Conservation (phyloP, 2,329 filamentous ascomycete genomes). For the Pseudocercospora cruenta region DNA sequence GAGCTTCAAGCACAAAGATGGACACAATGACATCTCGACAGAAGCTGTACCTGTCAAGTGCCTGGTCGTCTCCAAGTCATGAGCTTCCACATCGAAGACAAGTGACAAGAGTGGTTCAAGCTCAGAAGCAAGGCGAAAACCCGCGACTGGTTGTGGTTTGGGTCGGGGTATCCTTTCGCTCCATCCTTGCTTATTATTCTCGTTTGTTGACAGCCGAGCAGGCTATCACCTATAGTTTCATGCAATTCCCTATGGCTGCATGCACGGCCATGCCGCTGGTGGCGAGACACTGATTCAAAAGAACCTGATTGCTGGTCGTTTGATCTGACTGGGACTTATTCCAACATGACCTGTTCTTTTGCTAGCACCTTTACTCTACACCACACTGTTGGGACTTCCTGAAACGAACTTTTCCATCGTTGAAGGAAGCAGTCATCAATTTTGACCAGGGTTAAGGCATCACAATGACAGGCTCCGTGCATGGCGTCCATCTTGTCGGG, state of each 20-base stretch:
- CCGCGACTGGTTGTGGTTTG: not conserved
- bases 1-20: too few relatives aligned
- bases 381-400: not conserved
- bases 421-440: not conserved
- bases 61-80: not conserved
- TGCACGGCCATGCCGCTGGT: slow-evolving; percentile 3
- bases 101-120: not conserved
- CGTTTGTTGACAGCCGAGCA: not conserved
- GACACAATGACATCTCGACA: too few relatives aligned
- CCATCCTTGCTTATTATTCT: slow-evolving; percentile 3
- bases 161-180: not conserved
- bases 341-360: not conserved
- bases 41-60: not conserved
- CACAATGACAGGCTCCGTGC: slow-evolving; percentile 23
- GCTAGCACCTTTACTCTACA: not conserved
- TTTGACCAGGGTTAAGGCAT: not conserved
- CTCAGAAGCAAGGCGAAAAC: not conserved
- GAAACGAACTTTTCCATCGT: not conserved
- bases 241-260: not conserved
- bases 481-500: slow-evolving; percentile 42
- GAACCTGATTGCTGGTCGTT: not conserved
- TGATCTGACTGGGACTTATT: not conserved
- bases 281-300: slow-evolving; percentile 5
- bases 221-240: not conserved
- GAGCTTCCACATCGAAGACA: not conserved